A percentile compares a stretch with the other conserved stretches of the same genome.
Conservation (phyloP, 345 rosid genomes). For the Nasturtium officinale region DNA sequence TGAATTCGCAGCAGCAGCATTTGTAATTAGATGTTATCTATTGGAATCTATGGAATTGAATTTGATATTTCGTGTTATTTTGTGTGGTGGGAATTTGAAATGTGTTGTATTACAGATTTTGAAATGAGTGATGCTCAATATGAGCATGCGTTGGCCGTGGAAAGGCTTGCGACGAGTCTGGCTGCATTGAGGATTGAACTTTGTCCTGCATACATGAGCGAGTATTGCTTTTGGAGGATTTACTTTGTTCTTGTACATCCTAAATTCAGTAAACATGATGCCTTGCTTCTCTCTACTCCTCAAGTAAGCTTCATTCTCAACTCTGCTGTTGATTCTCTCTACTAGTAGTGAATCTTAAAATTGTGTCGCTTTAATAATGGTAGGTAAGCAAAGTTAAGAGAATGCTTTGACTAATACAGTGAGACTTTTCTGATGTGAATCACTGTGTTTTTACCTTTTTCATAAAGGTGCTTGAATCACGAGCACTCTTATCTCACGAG, state of each 20-base stretch:
- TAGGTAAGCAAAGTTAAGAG: neutral
- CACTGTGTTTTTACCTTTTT: neutral
- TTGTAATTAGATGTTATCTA: constrained; percentile 16
- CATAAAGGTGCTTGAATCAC: constrained; percentile 72
- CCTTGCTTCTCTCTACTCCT: constrained; percentile 76
- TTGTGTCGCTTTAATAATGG: neutral
- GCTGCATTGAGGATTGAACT: constrained; percentile 88
- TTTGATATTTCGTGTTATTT: no score
- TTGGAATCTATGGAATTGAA: neutral
- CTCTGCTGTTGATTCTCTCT: neutral
- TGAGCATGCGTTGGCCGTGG: constrained; percentile 78
- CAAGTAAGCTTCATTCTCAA: constrained; percentile 54
- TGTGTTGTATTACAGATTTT: constrained; percentile 57
- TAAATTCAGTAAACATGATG: constrained; percentile 74
- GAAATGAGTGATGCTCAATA: constrained; percentile 79
- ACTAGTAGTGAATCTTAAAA: neutral
- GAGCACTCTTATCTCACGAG: constrained; percentile 78
- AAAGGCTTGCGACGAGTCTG: constrained; percentile 67
- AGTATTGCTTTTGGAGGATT: constrained; percentile 91
- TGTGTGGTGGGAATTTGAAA: neutral
- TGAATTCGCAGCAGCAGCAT: constrained; percentile 1
- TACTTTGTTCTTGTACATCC: constrained; percentile 97
- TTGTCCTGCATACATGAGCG: constrained; percentile 88
- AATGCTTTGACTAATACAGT: neutral
- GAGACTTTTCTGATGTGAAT: constrained; percentile 6